Evolutionary conservation across 169 alveolate species (phyloP).

Genomic region (Plasmodium chabaudi): DNA sequence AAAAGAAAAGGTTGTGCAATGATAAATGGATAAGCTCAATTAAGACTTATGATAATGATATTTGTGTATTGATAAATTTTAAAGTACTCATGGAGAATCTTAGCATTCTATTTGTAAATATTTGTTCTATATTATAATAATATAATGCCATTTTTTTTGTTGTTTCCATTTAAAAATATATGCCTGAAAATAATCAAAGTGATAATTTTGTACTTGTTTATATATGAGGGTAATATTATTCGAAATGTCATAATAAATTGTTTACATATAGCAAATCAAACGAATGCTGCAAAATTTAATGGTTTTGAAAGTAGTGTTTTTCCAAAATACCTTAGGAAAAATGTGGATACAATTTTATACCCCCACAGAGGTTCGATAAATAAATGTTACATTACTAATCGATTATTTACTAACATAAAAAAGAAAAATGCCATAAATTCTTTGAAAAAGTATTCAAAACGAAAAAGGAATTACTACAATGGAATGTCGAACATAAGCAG

Average conservation of each 20-base stretch:
- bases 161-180: conserved; percentile 7
- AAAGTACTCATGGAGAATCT: too few relatives aligned
- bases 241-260: neutral
- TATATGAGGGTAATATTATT: neutral
- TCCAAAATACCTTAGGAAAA: too few relatives aligned
- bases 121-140: neutral
- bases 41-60: too few relatives aligned
- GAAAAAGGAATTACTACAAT: neutral
- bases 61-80: too few relatives aligned
- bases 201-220: conserved; percentile 25
- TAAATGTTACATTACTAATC: conserved; percentile 10
- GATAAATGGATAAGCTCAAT: too few relatives aligned
- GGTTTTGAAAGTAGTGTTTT: too few relatives aligned
- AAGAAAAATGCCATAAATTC: neutral
- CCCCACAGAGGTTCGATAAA: neutral
- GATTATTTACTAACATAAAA: neutral
- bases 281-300: neutral
- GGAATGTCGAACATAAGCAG: neutral
- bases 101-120: too few relatives aligned
- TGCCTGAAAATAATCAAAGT: conserved; percentile 38
- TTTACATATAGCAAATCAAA: neutral
- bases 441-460: neutral
- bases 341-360: too few relatives aligned
- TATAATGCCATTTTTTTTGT: conserved; percentile 33
- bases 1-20: too few relatives aligned